Percentiles rank a stretch among this genome's conserved stretches.
Evolutionary conservation across 169 alveolate species (phyloP).

Genomic region (Cryptosporidium sp.): DNA sequence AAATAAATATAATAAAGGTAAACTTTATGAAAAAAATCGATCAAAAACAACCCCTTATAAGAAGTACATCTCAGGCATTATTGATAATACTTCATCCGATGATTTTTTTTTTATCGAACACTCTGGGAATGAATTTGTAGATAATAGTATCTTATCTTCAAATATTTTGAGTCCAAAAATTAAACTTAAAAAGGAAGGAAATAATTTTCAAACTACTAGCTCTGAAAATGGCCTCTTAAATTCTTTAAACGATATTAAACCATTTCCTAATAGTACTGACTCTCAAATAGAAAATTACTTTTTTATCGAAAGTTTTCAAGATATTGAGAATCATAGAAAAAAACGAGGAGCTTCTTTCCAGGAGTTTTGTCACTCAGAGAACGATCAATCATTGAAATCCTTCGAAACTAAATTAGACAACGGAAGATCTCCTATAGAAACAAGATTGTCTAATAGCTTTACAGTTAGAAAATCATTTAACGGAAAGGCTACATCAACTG

Average conservation of each 20-base stretch:
- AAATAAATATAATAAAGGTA: not conserved
- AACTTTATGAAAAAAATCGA: not conserved
- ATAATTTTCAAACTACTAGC: not conserved
- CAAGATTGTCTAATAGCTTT: not conserved
- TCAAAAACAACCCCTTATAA: slow-evolving; percentile 10
- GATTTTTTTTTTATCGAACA: not conserved
- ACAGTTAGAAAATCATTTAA: not conserved
- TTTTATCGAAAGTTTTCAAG: not conserved
- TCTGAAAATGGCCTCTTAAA: not conserved
- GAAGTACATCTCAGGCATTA: not conserved
- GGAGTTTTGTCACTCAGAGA: not conserved
- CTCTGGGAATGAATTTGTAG: not conserved
- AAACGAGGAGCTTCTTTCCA: not conserved
- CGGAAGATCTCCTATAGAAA: not conserved
- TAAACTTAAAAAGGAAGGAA: not conserved
- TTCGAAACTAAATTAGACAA: not conserved
- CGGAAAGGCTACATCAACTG: not conserved
- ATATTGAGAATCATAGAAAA: not conserved
- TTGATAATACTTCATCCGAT: not conserved
- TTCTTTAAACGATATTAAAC: not conserved
- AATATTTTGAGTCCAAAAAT: not conserved
- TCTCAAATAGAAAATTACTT: not conserved
- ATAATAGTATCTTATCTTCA: not conserved
- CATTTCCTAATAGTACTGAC: not conserved
- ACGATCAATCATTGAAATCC: slow-evolving; percentile 19